phyloP scores from a whole-genome alignment of 805 yeast species.

The Sugiyamaella marilandica region DNA sequence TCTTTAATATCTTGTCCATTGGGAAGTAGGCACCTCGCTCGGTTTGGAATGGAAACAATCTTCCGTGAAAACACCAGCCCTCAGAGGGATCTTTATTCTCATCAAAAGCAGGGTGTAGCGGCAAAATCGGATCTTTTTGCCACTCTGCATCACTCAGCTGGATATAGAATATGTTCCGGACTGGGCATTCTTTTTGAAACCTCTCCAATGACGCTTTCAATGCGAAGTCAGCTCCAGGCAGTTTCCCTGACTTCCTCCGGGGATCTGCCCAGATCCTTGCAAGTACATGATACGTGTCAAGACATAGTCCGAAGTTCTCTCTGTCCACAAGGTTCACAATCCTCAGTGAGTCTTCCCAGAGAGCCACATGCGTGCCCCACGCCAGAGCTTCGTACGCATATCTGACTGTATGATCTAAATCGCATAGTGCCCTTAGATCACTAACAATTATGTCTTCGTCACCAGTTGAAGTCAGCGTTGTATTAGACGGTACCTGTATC shows the following conservation, averaged over 20 bases:
- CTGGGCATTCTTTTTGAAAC: slow-evolving; percentile 12
- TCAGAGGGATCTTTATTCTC: slow-evolving; percentile 7
- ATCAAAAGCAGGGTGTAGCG: slow-evolving; percentile 2
- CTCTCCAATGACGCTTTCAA: slow-evolving; percentile 10
- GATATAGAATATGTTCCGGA: slow-evolving; percentile 25
- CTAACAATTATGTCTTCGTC: slow-evolving; percentile 11
- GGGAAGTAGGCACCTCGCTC: slow-evolving; percentile 10
- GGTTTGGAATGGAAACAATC: slow-evolving; percentile 8
- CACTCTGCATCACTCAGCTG: slow-evolving; percentile 28
- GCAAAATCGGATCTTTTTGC: neutral
- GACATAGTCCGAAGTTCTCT: slow-evolving; percentile 29
- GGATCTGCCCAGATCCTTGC: slow-evolving; percentile 20
- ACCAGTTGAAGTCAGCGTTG: slow-evolving; percentile 6
- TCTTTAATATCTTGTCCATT: slow-evolving; percentile 1
- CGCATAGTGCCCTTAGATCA: slow-evolving; percentile 14
- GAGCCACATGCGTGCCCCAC: slow-evolving; percentile 27
- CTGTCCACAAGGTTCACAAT: slow-evolving; percentile 24
- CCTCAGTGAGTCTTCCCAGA: slow-evolving; percentile 21
- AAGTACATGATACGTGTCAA: slow-evolving; percentile 32
- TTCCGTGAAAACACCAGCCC: slow-evolving; percentile 5
- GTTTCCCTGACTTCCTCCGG: slow-evolving; percentile 6
- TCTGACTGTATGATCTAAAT: slow-evolving; percentile 17
- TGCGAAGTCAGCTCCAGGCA: slow-evolving; percentile 12
- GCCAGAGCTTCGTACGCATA: slow-evolving; percentile 31
- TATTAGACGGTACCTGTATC: slow-evolving; percentile 16